Conservation (phyloP, 2,329 filamentous ascomycete species). For the Davidsoniella eucalypti region DNA sequence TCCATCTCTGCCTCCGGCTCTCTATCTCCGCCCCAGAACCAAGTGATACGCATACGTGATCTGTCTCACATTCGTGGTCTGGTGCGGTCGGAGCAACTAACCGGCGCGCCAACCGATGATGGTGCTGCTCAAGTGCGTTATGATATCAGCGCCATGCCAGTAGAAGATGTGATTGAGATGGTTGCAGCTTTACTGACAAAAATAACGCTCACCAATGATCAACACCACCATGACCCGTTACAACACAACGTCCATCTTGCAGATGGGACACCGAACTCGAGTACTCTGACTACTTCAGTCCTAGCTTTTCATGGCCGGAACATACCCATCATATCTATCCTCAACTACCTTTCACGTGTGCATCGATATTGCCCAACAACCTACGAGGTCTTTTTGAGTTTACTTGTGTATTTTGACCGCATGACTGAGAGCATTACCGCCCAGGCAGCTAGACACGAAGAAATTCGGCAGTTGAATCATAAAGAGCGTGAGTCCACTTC, state of each 20-base stretch:
- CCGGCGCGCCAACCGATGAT: slow-evolving; percentile 18
- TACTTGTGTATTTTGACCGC: slow-evolving; percentile 93
- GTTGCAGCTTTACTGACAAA: slow-evolving; percentile 90
- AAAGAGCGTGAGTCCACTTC: too few relatives aligned
- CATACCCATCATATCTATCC: slow-evolving; percentile 87
- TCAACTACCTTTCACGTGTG: slow-evolving; percentile 88
- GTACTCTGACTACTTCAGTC: slow-evolving; percentile 37
- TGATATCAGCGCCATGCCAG: slow-evolving; percentile 95
- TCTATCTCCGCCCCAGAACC: slow-evolving; percentile 16
- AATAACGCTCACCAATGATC: slow-evolving; percentile 91
- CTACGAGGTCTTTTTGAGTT: slow-evolving; percentile 89
- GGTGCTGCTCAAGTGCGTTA: slow-evolving; percentile 44
- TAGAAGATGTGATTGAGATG: slow-evolving; percentile 96
- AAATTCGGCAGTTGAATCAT: too few relatives aligned
- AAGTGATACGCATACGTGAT: slow-evolving; percentile 67
- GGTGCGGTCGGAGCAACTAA: slow-evolving; percentile 59
- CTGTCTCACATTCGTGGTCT: slow-evolving; percentile 83
- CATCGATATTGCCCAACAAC: slow-evolving; percentile 98
- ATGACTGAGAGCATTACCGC: slow-evolving; percentile 96
- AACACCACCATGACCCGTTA: slow-evolving; percentile 69
- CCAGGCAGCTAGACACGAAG: slow-evolving; percentile 35
- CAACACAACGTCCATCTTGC: slow-evolving; percentile 49
- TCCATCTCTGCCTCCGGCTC: not conserved
- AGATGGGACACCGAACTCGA: not conserved
- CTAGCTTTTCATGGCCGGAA: slow-evolving; percentile 97